Base-by-base conservation (phyloP, 768 basidiomycete genomes). In the Phaeolepiota aurea region DNA sequence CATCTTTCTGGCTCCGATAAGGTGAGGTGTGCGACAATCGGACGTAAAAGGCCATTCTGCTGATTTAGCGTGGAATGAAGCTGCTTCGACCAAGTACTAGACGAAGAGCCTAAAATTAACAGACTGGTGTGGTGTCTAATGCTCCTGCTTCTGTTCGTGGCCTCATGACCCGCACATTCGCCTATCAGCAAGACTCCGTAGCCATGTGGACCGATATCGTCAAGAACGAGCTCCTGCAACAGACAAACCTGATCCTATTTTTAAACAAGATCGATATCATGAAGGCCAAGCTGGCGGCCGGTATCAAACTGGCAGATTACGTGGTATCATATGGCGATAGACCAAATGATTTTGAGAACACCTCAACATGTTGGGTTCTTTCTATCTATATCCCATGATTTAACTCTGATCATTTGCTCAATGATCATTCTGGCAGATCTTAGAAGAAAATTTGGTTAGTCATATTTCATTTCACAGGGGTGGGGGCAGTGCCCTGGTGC, bases 231-330 rank as follows among this genome's bases (percentile, higher is more conserved):
- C 72, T 88, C 18, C 68, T 89, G 3, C 76, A 74, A 32, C 65
- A 72, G 33, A 83, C 87, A 20, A 81, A 84, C 48, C 65, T 87
- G 22, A 80, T 88, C 44, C 66, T 88, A 34, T 89, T 88, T 65
- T 65, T 89, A 39, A 89, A 88, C 63, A 89, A 89, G 55, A 80
- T 80, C 44, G 85, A 87, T 51, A 82, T 87, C 44, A 61, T 88
- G 40, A 74, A 73, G 44, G 50, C 66, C 33, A 87, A 87, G 51
- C 72, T 87, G 9, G 59, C 64, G 14, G 68, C 80, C 1, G 85
- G 85, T 20, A 69, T 83, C 42, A 68, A 69, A 44, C 61, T 87
- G 20, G 60, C 68, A 22, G 78, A 81, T 53, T 82, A 81, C 49
- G 82, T 87, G 20, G 72, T 81, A 35, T 83, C 79, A 35, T 87